A percentile compares a stretch with the other conserved stretches of the same genome.
These are phyloP conservation scores for Debaryomyces sp. DNA, from an alignment of 1,139 yeast species.

Conservation along the genomic window DNA sequence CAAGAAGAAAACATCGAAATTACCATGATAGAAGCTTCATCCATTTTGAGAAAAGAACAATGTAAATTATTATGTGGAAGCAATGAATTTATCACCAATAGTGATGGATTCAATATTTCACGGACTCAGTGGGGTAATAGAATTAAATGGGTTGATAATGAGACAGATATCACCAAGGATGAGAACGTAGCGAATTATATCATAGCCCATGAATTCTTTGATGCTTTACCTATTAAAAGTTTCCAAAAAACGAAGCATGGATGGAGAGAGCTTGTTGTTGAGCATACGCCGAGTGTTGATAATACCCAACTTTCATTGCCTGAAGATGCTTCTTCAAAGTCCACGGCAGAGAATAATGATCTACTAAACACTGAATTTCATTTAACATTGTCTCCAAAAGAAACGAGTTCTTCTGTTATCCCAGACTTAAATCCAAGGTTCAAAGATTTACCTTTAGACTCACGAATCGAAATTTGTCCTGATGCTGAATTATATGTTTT, in stretches of 20 bases:
- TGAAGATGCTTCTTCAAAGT: slow-evolving; percentile 10
- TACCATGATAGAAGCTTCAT: slow-evolving; percentile 73
- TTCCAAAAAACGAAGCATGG: slow-evolving; percentile 64
- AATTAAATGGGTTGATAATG: slow-evolving; percentile 72
- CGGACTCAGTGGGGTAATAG: slow-evolving; percentile 56
- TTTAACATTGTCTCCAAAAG: slow-evolving; percentile 58
- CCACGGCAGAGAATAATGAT: slow-evolving; percentile 13
- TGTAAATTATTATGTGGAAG: slow-evolving; percentile 50
- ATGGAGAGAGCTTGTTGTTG: slow-evolving; percentile 82
- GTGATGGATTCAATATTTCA: slow-evolving; percentile 40
- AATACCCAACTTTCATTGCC: slow-evolving; percentile 39
- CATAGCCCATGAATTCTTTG: slow-evolving; percentile 85
- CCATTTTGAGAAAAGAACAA: slow-evolving; percentile 63
- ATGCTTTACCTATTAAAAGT: slow-evolving; percentile 79
- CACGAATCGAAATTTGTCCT: slow-evolving; percentile 75
- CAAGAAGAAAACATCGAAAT: slow-evolving; percentile 33
- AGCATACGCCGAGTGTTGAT: slow-evolving; percentile 45
- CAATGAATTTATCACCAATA: slow-evolving; percentile 18
- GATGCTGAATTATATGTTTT: slow-evolving; percentile 62
- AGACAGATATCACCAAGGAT: slow-evolving; percentile 51
- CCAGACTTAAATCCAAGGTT: slow-evolving; percentile 59
- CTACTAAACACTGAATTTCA: slow-evolving; percentile 52
- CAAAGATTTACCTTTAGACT: slow-evolving; percentile 53
- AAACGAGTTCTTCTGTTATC: slow-evolving; percentile 64
- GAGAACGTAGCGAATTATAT: slow-evolving; percentile 57